Evolutionary conservation across 1,284 basidiomycete species (phyloP).

Genomic region (Erythrobasidium hasegawianum): DNA sequence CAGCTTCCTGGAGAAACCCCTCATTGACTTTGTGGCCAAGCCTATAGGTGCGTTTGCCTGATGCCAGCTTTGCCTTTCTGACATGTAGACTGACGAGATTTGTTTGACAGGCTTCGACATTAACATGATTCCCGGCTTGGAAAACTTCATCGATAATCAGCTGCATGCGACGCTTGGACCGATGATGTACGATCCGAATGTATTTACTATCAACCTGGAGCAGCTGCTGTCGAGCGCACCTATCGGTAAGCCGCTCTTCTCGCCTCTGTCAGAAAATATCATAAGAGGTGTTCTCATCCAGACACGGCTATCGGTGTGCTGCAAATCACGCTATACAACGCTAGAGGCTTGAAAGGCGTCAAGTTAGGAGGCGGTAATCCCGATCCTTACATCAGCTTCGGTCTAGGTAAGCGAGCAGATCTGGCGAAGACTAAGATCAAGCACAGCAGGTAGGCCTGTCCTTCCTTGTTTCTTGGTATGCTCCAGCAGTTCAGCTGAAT

Average conservation of each 20-base stretch:
- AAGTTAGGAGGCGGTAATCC: constrained; percentile 93
- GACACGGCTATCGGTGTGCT: constrained; percentile 77
- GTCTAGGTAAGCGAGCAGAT: constrained; percentile 69
- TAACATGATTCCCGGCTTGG: constrained; percentile 72
- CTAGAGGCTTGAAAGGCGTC: constrained; percentile 56
- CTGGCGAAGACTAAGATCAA: constrained; percentile 73
- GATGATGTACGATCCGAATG: constrained; percentile 90
- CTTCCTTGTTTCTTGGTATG: background rate
- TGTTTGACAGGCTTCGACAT: constrained; percentile 46
- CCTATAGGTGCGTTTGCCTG: constrained; percentile 91
- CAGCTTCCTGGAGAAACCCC: constrained; percentile 85
- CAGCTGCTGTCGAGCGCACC: constrained; percentile 89
- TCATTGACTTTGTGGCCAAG: constrained; percentile 93
- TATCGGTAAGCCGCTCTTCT: constrained; percentile 52
- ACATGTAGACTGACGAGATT: too few relatives aligned
- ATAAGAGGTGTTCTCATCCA: too few relatives aligned
- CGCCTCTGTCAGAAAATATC: too few relatives aligned
- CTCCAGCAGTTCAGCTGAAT: too few relatives aligned
- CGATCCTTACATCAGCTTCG: constrained; percentile 79
- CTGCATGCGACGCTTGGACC: constrained; percentile 74
- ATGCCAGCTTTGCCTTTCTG: too few relatives aligned
- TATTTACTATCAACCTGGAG: constrained; percentile 90
- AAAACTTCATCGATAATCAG: constrained; percentile 63
- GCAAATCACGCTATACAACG: constrained; percentile 76
- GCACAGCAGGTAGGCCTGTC: constrained; percentile 62